Evolutionary conservation across 768 basidiomycete genomes (phyloP).

Genomic region (Xerocomellus chrysenteron): DNA sequence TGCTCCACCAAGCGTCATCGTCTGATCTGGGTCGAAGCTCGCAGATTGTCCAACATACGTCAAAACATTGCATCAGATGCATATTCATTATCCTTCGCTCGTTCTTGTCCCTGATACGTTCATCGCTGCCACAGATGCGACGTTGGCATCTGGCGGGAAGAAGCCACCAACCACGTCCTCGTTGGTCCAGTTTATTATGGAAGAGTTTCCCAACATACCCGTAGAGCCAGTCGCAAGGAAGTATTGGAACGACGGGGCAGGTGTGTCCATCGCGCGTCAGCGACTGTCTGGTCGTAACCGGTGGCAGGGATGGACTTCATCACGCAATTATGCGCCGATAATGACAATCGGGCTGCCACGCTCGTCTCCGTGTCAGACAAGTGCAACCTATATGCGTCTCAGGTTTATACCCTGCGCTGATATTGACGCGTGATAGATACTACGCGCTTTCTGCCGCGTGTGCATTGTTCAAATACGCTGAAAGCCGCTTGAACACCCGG

Average conservation of each 20-base stretch:
- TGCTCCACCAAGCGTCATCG: neutral
- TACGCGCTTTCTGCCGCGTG: constrained; percentile 84
- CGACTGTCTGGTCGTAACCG: neutral
- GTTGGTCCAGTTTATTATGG: constrained; percentile 68
- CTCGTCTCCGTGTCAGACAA: constrained; percentile 79
- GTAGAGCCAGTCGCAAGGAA: constrained; percentile 72
- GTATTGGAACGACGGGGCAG: constrained; percentile 84
- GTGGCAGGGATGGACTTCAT: constrained; percentile 72
- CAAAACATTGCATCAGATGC: constrained; percentile 85
- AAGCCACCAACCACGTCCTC: constrained; percentile 51
- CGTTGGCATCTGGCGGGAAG: constrained; percentile 44
- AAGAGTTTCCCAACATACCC: constrained; percentile 68
- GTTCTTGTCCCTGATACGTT: constrained; percentile 85
- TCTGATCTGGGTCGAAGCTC: constrained; percentile 44
- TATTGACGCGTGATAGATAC: constrained; percentile 50
- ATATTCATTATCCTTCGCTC: constrained; percentile 66
- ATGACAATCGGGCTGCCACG: constrained; percentile 79
- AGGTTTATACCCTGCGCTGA: constrained; percentile 1
- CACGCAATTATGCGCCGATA: constrained; percentile 72
- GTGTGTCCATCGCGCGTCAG: constrained; percentile 35
- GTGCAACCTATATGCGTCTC: constrained; percentile 46
- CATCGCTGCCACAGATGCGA: constrained; percentile 54
- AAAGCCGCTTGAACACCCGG: constrained; percentile 63
- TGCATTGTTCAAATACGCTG: constrained; percentile 86
- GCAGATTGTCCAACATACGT: constrained; percentile 88